A percentile compares a stretch with the other conserved stretches of the same genome.
Evolutionary conservation across 2,329 filamentous ascomycete species (phyloP).

Genomic region (Colletotrichum truncatum): DNA sequence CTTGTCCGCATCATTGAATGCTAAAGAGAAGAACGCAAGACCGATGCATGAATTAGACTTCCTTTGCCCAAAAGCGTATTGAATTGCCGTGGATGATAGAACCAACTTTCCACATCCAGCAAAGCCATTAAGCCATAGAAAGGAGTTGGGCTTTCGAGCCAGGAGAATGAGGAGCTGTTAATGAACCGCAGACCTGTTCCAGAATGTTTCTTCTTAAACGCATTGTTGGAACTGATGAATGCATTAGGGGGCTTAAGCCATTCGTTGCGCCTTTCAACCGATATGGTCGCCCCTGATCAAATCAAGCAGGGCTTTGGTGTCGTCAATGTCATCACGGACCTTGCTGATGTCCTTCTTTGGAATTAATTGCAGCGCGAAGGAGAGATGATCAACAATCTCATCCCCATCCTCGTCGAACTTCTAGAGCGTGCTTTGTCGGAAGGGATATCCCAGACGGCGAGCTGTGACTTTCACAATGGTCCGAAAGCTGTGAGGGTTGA

Average conservation of each 20-base stretch:
- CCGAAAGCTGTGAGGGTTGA: constrained; percentile 10
- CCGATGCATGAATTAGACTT: constrained; percentile 35
- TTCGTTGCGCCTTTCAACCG: constrained; percentile 33
- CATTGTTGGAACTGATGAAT: constrained; percentile 42
- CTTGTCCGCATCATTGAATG: constrained; percentile 45
- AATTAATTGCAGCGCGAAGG: constrained; percentile 41
- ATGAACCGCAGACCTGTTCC: constrained; percentile 47
- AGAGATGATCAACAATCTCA: constrained; percentile 41
- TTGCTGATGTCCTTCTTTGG: constrained; percentile 38
- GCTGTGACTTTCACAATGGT: not conserved
- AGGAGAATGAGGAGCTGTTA: constrained; percentile 35
- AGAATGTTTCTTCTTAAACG: constrained; percentile 40
- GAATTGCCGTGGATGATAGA: constrained; percentile 46
- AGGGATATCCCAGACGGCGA: constrained; percentile 38
- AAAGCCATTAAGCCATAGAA: constrained; percentile 50
- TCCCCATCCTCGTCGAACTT: constrained; percentile 47
- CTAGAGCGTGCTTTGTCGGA: constrained; percentile 46
- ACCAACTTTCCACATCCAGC: constrained; percentile 52
- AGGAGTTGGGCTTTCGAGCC: constrained; percentile 39
- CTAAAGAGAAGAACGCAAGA: constrained; percentile 50
- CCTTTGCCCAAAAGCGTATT: constrained; percentile 35
- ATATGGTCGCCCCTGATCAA: constrained; percentile 38
- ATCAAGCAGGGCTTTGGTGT: constrained; percentile 37
- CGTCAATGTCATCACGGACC: constrained; percentile 37
- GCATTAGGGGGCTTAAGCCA: constrained; percentile 49